Base-by-base conservation (phyloP, 1,284 basidiomycete species). In the Exobasidium cylindrosporum region DNA sequence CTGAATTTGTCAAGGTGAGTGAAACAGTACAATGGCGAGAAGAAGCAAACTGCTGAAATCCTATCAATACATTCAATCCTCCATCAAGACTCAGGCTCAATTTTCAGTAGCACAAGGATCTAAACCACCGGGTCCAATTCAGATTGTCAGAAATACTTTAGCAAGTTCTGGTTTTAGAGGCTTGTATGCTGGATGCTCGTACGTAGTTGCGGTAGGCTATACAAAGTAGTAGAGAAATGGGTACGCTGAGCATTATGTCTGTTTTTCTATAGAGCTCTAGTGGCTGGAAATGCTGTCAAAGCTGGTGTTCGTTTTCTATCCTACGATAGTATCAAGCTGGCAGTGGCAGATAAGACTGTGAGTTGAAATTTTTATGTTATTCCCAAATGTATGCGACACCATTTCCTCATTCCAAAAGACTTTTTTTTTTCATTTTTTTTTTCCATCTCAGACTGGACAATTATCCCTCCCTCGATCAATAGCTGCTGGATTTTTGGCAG, bases 281-380 rank as follows among this genome's bases (percentile, higher is more conserved):
- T 70, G 0, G 55, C 63, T 0, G 68, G 68, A 28, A 70, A 70
- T 53, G 67, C 68, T 29, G 63, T 61, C 50, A 70, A 70, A 54
- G 94, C 94, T 1, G 94, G 92, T 4, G 93, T 97, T 44, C 85
- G 94, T 35, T 97, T 97, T 81, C 85, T 95, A 58, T 90, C 88
- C 68, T 97, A 97, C 82, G 93, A 96, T 77, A 86, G 89, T 77
- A 94, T 94, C 83, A 97, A 97, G 82, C 82, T 84, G 49, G 60
- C 60, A n/a, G 60, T 62, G 11, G 60, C 60, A 1, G 60, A 62
- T 31, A 61, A 55, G 31, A 80, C 87, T 69, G 81, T 97, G 57
- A 89, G 89, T 45, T 7, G 35, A 91, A 96, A 79, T 54, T 17
- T 11, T 57, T 54, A 26, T 57, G n/a, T 13, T 35, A 53, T 14